Evolutionary conservation across 2,329 filamentous ascomycete genomes (phyloP).

Genomic region (Davidsoniella australis): DNA sequence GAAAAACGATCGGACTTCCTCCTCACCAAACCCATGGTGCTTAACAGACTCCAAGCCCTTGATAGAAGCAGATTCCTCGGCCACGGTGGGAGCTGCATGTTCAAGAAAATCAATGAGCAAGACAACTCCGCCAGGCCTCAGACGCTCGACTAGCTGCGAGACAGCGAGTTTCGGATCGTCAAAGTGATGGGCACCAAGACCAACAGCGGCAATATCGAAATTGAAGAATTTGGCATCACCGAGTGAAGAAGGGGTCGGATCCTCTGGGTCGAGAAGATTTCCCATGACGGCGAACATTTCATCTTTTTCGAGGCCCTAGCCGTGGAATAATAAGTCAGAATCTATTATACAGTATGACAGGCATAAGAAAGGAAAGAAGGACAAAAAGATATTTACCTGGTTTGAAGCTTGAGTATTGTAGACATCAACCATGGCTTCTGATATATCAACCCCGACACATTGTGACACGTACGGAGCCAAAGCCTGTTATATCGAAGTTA

Average conservation of each 20-base stretch:
- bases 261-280: conserved; percentile 33
- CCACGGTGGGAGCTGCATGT: conserved; percentile 24
- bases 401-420: conserved; percentile 46
- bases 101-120: conserved; percentile 52
- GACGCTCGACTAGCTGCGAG: conserved; percentile 38
- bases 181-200: conserved; percentile 51
- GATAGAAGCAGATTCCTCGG: conserved; percentile 14
- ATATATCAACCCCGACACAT: conserved; percentile 52
- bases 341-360: not conserved
- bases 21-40: conserved; percentile 48
- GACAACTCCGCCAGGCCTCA: conserved; percentile 48
- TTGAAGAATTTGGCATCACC: conserved; percentile 43
- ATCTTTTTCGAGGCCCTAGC: conserved; percentile 28
- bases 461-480: conserved; percentile 45
- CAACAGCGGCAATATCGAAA: conserved; percentile 52
- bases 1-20: conserved; percentile 43
- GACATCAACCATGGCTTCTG: conserved; percentile 48
- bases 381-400: conserved; percentile 23
- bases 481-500: conserved; percentile 24
- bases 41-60: conserved; percentile 25
- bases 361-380: not conserved
- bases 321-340: not conserved
- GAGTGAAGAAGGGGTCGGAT: conserved; percentile 36
- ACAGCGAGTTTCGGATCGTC: conserved; percentile 44
- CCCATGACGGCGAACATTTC: conserved; percentile 41